These are phyloP conservation scores for Phytophthora sp. DNA, from an alignment of 352 stramenopile genomes.

Conservation along the genomic window DNA sequence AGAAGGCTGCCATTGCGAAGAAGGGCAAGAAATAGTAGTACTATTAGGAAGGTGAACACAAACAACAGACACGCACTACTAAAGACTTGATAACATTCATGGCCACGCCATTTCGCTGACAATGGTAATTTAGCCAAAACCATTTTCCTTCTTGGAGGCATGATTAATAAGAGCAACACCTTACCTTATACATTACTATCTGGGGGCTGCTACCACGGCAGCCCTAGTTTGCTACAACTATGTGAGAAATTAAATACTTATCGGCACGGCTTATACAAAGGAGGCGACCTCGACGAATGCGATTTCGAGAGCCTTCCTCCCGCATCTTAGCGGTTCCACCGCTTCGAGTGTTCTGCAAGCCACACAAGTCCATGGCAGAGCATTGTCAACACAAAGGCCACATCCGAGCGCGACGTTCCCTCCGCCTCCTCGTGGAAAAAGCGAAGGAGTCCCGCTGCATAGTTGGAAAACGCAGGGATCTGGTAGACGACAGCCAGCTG, in stretches of 20 bases:
- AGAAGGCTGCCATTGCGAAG: slow-evolving; percentile 46
- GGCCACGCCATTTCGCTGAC: no score
- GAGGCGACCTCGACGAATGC: slow-evolving; percentile 16
- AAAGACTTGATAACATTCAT: slow-evolving; percentile 25
- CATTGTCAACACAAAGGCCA: slow-evolving; percentile 80
- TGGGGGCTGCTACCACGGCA: slow-evolving; percentile 20
- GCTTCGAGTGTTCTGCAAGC: slow-evolving; percentile 80
- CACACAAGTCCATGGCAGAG: slow-evolving; percentile 84
- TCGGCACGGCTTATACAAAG: slow-evolving; percentile 36
- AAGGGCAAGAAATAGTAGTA: slow-evolving; percentile 71
- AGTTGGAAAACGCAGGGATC: slow-evolving; percentile 78
- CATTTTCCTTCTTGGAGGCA: slow-evolving; percentile 6
- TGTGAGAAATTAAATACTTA: slow-evolving; percentile 45
- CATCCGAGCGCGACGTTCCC: slow-evolving; percentile 70
- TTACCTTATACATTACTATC: slow-evolving; percentile 24
- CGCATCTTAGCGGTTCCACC: slow-evolving; percentile 36
- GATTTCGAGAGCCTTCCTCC: slow-evolving; percentile 3
- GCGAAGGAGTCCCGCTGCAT: slow-evolving; percentile 64
- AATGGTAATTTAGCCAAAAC: slow-evolving; percentile 13
- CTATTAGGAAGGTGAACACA: slow-evolving; percentile 25
- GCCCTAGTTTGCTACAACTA: slow-evolving; percentile 23
- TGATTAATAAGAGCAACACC: slow-evolving; percentile 13
- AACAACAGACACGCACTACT: slow-evolving; percentile 14
- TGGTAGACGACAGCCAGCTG: slow-evolving; percentile 79
- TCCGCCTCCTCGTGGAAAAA: slow-evolving; percentile 84